Base-by-base conservation (phyloP, 1,284 basidiomycete genomes). In the Pseudozyma tsukubaensis region DNA sequence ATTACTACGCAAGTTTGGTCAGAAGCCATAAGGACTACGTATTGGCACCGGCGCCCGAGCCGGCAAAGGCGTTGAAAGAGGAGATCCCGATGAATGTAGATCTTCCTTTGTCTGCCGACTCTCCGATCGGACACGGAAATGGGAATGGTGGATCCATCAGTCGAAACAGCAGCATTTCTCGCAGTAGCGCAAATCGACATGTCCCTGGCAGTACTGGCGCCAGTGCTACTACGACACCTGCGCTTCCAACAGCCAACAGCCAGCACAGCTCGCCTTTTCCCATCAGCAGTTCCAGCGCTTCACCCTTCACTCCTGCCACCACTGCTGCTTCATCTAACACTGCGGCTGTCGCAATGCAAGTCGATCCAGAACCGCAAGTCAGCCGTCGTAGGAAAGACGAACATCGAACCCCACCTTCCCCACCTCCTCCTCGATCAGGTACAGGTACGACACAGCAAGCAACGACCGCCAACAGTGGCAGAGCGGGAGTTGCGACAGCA, bases 1-100 rank as follows among this genome's bases (percentile, higher is more conserved):
- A 83, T 39, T 84, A 84, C 61, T 84, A 84, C 56, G 58, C 72
- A 12, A 80, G 79, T 4, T 60, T 84, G 32, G 83, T 83, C 11
- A 52, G 77, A 6, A 75, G 71, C 44, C 83, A 84, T 44, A 50
- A 52, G 16, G 54, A 63, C 48, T 75, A 58, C 24, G 56, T 59
- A 21, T 29, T 74, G 21, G 66, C 65, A 1, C 34, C 60, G 45
- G 63, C 63, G 18, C 44, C 16, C 36, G 12, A 47, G 32, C 8
- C 34, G 48, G 12, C 19, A n/a, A 37, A n/a, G 42, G 0, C 12
- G n/a, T 10, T 8, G 2, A 11, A 32, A 50, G 35, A 12, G 54
- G 2, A 9, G 13, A 45, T n/a, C 24, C 42, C 35, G 32, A 43
- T 35, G 19, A 24, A 18, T 18, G 44, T 18, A 3, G 37, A 39